Evolutionary conservation across 768 basidiomycete species (phyloP), one percentile per base, ranked within the genome.

Genomic region (Hebeloma cylindrosporum): DNA sequence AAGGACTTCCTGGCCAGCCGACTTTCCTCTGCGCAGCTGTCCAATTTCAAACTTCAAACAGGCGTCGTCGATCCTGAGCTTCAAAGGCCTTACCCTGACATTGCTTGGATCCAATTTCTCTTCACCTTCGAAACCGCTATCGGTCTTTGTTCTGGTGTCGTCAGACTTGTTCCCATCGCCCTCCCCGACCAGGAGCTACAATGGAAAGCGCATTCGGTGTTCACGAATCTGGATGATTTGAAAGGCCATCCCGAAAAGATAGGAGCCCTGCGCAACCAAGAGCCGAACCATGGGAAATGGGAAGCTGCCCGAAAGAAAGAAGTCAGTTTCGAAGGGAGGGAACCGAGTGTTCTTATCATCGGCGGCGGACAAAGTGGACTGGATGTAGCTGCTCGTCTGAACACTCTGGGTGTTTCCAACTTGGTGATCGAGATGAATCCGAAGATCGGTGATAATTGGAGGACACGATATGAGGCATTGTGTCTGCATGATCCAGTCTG

Each of bases 191-290:
- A 32, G 7, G 33, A 39, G 25, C 34, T 33, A 7, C 62, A 67
- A 10, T 87, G 84, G 85, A 79, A 73, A 55, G 80, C 81, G 0
- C 74, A 80, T 58, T 69, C 71, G n/a, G 48, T 85, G 7, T 78
- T 78, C 52, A 86, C 85, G 1, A 72, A 75, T 32, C 69, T 88
- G 7, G 75, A 78, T 27, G 71, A 69, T 11, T 62, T 87, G 54
- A 76, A 79, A 34, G 73, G 61, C 1, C n/a, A n/a, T n/a, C n/a
- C n/a, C 0, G 74, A 76, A 47, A 63, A 67, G 35, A 59, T 63
- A 9, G 78, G 78, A 1, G 50, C 65, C 5, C 51, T 71, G 14
- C 65, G 78, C 8, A 60, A 65, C 48, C 43, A 43, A 7, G 32
- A 60, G n/a, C 66, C 73, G 3, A 69, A 70, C 45, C 75, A 77